These are phyloP conservation scores for Acer negundo DNA, from an alignment of 345 rosid species.

Conservation along the genomic window DNA sequence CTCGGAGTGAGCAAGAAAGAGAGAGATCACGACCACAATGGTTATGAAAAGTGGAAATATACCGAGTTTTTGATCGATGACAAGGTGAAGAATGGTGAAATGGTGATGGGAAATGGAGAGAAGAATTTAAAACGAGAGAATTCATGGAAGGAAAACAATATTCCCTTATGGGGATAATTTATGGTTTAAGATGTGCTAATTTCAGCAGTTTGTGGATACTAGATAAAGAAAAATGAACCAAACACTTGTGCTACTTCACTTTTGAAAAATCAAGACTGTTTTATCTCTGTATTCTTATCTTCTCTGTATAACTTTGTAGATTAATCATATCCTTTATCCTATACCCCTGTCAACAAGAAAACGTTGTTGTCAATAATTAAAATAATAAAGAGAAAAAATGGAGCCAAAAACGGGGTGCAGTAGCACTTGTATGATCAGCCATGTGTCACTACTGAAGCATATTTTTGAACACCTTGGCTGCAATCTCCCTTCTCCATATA, in stretches of 20 bases:
- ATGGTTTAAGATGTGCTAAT: conserved; percentile 7
- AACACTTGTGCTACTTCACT: not conserved
- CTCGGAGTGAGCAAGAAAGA: conserved; percentile 15
- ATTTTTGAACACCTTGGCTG: not conserved
- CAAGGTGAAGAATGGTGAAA: conserved; percentile 12
- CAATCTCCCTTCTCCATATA: not conserved
- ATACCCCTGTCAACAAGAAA: conserved; percentile 8
- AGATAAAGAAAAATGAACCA: conserved; percentile 5
- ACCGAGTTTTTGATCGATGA: conserved; percentile 5
- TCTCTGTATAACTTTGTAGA: not conserved
- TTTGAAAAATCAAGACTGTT: not conserved
- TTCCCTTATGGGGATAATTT: conserved; percentile 1
- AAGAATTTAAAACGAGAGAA: conserved; percentile 32
- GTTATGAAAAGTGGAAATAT: not conserved
- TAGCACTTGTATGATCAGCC: not conserved
- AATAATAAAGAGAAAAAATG: not conserved
- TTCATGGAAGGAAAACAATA: conserved; percentile 33
- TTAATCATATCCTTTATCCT: not conserved
- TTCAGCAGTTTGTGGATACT: not conserved
- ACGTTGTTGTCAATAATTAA: not conserved
- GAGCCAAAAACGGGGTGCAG: not conserved
- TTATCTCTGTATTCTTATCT: not conserved
- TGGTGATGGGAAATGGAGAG: conserved; percentile 25
- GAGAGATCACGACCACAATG: conserved; percentile 11
- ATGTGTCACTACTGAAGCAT: not conserved